phyloP scores from a whole-genome alignment of 805 yeast species.

The Teunomyces panamensis region DNA sequence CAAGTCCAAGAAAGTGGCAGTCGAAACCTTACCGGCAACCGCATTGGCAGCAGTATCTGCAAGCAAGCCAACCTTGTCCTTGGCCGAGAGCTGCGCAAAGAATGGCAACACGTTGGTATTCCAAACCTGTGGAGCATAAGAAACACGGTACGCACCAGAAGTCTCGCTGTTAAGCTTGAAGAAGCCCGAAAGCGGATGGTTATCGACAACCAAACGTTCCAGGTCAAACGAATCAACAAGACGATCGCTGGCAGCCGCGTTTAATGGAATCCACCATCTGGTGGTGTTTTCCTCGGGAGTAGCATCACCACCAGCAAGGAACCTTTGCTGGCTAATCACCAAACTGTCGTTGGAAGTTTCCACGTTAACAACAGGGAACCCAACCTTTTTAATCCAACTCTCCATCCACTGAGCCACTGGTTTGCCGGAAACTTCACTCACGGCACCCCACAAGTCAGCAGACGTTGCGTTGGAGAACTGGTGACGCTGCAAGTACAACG shows the following conservation, averaged over 20 bases:
- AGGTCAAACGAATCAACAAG: slow-evolving; percentile 22
- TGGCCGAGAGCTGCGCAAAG: slow-evolving; percentile 37
- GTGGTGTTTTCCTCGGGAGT: slow-evolving; percentile 54
- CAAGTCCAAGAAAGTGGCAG: slow-evolving; percentile 45
- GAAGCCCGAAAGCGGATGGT: slow-evolving; percentile 23
- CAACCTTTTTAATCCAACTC: slow-evolving; percentile 70
- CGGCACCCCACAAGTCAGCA: slow-evolving; percentile 66
- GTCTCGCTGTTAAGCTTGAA: slow-evolving; percentile 51
- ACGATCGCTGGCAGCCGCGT: slow-evolving; percentile 4
- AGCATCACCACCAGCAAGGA: slow-evolving; percentile 61
- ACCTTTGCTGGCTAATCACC: slow-evolving; percentile 54
- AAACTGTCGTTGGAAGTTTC: slow-evolving; percentile 33
- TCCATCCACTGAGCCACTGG: slow-evolving; percentile 61
- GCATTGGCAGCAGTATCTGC: slow-evolving; percentile 53
- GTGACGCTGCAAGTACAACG: slow-evolving; percentile 60
- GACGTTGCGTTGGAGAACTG: slow-evolving; percentile 71
- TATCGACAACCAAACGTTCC: slow-evolving; percentile 18
- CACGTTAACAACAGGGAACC: slow-evolving; percentile 68
- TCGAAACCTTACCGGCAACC: slow-evolving; percentile 40
- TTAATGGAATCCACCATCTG: slow-evolving; percentile 59
- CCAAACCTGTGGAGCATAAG: slow-evolving; percentile 45
- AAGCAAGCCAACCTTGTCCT: slow-evolving; percentile 52
- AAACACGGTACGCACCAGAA: slow-evolving; percentile 52
- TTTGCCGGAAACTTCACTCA: slow-evolving; percentile 59
- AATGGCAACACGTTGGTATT: slow-evolving; percentile 38